Percentiles rank a stretch among this genome's conserved stretches.
Conservation (phyloP, 208 protist species). For the Leishmania major region DNA sequence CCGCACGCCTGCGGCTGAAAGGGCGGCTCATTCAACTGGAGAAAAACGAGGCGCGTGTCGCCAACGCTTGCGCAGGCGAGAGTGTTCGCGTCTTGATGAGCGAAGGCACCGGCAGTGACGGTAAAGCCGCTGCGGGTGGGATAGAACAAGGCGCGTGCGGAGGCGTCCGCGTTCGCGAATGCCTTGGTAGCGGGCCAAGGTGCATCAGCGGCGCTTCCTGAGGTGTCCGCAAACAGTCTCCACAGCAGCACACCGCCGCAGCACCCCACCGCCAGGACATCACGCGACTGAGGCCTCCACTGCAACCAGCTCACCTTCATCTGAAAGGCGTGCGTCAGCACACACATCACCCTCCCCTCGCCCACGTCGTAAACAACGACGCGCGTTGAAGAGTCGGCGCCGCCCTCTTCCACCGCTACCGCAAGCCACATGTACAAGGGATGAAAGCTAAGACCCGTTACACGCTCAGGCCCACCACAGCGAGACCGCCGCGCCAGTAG, state of each 20-base stretch:
- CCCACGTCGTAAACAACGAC: constrained; percentile 72
- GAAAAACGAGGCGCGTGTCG: constrained; percentile 55
- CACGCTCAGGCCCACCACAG: constrained; percentile 45
- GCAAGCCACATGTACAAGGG: constrained; percentile 58
- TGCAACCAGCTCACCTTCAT: constrained; percentile 48
- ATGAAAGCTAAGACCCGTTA: constrained; percentile 60
- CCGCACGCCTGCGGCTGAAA: constrained; percentile 17
- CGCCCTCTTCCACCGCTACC: constrained; percentile 65
- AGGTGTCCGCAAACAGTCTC: constrained; percentile 32
- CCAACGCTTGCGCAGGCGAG: constrained; percentile 59
- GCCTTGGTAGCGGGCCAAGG: not conserved
- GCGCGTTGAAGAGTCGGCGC: constrained; percentile 32
- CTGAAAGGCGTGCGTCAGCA: constrained; percentile 83
- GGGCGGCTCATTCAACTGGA: constrained; percentile 53
- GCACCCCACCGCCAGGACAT: constrained; percentile 80
- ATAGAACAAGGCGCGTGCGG: constrained; percentile 74
- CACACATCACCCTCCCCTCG: constrained; percentile 31
- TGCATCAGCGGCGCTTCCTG: not conserved
- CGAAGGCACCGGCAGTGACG: constrained; percentile 59
- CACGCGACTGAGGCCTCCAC: constrained; percentile 73
- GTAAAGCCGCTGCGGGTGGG: constrained; percentile 32
- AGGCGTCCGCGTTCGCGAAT: constrained; percentile 5
- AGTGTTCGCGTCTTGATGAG: constrained; percentile 50
- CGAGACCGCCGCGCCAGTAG: constrained; percentile 11
- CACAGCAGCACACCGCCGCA: constrained; percentile 75